Conservation (phyloP, 1,284 basidiomycete genomes). For the Microbotryum silenes-acaulis region DNA sequence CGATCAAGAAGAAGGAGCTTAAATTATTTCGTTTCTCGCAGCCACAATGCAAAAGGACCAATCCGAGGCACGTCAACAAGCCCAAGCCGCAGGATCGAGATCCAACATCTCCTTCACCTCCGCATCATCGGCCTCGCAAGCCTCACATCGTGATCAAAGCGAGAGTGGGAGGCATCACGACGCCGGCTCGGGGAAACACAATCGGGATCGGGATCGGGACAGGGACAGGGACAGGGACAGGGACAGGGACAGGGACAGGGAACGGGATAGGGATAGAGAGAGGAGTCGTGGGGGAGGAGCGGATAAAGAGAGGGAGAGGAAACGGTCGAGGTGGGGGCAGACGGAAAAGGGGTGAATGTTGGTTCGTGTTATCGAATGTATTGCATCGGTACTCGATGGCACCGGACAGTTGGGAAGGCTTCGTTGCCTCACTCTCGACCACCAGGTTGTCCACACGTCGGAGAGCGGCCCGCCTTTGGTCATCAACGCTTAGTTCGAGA, state of each 20-base stretch:
- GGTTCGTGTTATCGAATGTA: no score
- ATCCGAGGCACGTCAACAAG: constrained; percentile 51
- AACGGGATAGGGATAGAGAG: background rate
- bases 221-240: background rate
- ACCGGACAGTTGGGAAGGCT: no score
- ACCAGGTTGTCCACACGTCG: no score
- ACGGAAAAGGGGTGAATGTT: no score
- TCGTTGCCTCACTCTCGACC: no score
- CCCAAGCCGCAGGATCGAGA: constrained; percentile 51
- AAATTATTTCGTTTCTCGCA: constrained; percentile 34
- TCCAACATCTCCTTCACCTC: constrained; percentile 53
- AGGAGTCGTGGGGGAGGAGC: background rate
- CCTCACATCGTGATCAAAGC: no score
- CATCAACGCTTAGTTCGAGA: no score
- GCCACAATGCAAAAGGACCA: constrained; percentile 52
- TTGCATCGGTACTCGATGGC: no score
- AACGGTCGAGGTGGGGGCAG: no score
- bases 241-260: background rate
- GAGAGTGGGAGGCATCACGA: background rate
- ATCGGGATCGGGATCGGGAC: constrained; percentile 3
- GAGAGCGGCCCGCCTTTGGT: no score
- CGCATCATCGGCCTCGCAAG: constrained; percentile 9
- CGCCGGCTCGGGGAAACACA: background rate
- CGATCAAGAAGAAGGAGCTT: constrained; percentile 28
- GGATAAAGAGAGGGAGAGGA: no score